Conservation (phyloP, 306 rosid genomes). For the Castanospermum australe region DNA sequence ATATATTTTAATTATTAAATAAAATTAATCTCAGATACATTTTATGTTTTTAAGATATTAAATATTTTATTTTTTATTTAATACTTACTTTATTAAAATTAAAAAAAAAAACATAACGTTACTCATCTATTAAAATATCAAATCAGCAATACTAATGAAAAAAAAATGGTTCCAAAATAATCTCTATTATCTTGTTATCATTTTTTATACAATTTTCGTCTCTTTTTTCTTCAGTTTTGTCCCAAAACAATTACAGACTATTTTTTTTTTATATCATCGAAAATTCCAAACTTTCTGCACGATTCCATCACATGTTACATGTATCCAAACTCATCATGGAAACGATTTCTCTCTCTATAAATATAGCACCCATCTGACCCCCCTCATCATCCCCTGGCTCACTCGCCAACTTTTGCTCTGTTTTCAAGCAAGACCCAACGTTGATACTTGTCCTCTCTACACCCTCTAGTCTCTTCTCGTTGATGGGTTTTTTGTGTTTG, state of each 20-base stretch:
- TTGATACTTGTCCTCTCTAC: neutral
- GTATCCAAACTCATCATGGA: constrained; percentile 7
- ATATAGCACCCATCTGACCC: constrained; percentile 14
- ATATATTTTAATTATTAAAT: too few species aligned
- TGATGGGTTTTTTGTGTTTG: neutral
- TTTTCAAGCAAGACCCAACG: neutral
- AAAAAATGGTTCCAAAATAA: too few species aligned
- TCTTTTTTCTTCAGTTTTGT: neutral
- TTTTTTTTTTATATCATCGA: neutral
- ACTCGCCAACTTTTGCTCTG: neutral
- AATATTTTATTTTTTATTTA: too few species aligned
- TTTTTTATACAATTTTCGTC: neutral
- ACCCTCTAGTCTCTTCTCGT: neutral
- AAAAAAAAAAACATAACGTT: too few species aligned
- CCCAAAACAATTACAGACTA: neutral
- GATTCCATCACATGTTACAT: neutral
- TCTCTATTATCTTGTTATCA: too few species aligned
- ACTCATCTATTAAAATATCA: too few species aligned
- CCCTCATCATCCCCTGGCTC: constrained; percentile 12
- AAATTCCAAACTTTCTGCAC: constrained; percentile 10
- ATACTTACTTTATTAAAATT: too few species aligned
- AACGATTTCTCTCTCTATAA: constrained; percentile 19
- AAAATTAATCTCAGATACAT: too few species aligned
- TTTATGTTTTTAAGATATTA: too few species aligned
- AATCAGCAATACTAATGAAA: too few species aligned